phyloP scores from a whole-genome alignment of 2,329 filamentous ascomycete species.

The Cladosporium sp. region DNA sequence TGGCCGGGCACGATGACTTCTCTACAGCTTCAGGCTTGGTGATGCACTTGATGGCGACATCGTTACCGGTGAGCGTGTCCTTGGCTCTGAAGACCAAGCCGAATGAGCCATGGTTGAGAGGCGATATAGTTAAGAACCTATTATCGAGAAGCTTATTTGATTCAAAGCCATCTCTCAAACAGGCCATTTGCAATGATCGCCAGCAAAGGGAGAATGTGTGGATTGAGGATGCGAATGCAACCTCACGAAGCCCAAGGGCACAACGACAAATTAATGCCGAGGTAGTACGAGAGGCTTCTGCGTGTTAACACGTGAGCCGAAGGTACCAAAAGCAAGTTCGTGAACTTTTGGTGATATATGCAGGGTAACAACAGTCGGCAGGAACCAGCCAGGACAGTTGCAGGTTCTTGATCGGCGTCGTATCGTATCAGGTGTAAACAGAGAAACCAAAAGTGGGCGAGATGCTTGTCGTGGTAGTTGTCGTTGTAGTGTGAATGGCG shows the following conservation, averaged over 20 bases:
- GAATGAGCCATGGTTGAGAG: conserved; percentile 97
- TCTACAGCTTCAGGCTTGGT: conserved; percentile 68
- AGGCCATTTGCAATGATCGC: conserved; percentile 61
- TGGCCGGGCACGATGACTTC: conserved; percentile 48
- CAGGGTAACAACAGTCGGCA: conserved; percentile 3
- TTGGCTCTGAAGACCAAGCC: conserved; percentile 96
- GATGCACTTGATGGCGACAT: conserved; percentile 93
- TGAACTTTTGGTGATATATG: conserved; percentile 12
- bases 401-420: conserved; percentile 2
- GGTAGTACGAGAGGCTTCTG: not conserved
- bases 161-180: conserved; percentile 77
- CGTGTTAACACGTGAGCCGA: conserved; percentile 3
- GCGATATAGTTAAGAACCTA: conserved; percentile 85
- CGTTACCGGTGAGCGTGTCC: conserved; percentile 70
- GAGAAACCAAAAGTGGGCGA: not conserved
- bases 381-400: conserved; percentile 8
- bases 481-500: not conserved
- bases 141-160: conserved; percentile 71
- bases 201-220: conserved; percentile 9
- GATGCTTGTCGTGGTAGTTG: conserved; percentile 3
- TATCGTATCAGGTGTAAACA: conserved; percentile 8
- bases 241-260: conserved; percentile 2
- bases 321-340: conserved; percentile 15
- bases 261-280: not conserved
- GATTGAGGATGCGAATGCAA: conserved; percentile 12